phyloP scores from a whole-genome alignment of 2,329 filamentous ascomycete genomes.

The Thermomyces lanuginosus region DNA sequence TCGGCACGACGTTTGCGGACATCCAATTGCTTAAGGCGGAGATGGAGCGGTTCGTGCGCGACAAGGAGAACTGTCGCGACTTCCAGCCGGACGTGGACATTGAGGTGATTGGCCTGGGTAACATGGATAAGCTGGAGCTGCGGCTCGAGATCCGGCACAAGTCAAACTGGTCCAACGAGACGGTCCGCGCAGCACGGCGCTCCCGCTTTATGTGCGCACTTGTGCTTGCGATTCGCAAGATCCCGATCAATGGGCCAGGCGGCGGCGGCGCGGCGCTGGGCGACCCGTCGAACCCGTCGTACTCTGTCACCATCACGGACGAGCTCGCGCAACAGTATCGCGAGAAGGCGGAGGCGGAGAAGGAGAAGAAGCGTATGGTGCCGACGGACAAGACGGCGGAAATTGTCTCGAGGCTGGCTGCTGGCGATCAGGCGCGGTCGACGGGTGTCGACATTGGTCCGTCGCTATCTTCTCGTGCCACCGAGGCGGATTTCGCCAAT shows the following conservation, averaged over 20 bases:
- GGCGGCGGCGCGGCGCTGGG: constrained; percentile 50
- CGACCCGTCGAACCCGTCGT: constrained; percentile 54
- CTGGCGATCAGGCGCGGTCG: constrained; percentile 8
- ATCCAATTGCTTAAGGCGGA: constrained; percentile 70
- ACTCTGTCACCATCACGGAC: constrained; percentile 61
- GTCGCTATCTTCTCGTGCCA: constrained; percentile 9
- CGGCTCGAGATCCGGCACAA: constrained; percentile 80
- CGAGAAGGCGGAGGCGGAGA: constrained; percentile 40
- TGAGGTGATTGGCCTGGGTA: constrained; percentile 59
- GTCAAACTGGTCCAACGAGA: constrained; percentile 79
- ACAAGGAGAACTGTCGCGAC: constrained; percentile 75
- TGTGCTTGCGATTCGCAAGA: constrained; percentile 64
- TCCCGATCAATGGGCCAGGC: constrained; percentile 71
- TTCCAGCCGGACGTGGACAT: constrained; percentile 75
- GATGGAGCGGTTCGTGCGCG: constrained; percentile 67
- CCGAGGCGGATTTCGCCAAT: constrained; percentile 20
- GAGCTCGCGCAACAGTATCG: constrained; percentile 48
- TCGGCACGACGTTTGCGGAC: constrained; percentile 77
- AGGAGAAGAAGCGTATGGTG: constrained; percentile 50
- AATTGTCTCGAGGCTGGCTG: constrained; percentile 5
- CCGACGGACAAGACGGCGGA: constrained; percentile 26
- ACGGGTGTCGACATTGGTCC: constrained; percentile 16
- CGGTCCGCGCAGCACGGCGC: constrained; percentile 59
- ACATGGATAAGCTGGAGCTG: constrained; percentile 76
- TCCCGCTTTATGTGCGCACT: constrained; percentile 97